Evolutionary conservation across 139 green algal species (phyloP).

Genomic region (Klebsormidium nitens): DNA sequence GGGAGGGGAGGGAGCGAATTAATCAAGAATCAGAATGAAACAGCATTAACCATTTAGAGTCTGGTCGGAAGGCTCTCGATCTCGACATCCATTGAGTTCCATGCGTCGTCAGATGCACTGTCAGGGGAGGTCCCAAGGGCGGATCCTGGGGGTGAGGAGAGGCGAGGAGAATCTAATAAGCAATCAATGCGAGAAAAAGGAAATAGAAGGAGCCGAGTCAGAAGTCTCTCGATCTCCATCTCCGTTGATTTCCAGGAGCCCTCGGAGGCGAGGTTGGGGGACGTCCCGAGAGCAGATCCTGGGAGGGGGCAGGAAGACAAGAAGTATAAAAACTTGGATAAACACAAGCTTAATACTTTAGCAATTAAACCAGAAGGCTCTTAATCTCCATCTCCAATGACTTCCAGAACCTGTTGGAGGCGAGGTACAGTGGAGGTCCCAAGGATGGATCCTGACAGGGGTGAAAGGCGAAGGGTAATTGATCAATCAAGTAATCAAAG

Average conservation of each 20-base stretch:
- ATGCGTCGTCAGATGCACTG: conserved; percentile 1
- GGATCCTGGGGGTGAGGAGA: background rate
- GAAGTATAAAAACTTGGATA: background rate
- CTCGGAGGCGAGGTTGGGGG: background rate
- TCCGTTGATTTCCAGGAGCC: conserved; percentile 30
- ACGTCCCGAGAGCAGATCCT: background rate
- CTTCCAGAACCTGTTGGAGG: no score
- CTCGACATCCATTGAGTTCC: conserved; percentile 48
- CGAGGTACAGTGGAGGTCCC: no score
- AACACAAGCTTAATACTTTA: background rate
- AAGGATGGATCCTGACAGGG: no score
- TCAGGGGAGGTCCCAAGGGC: no score
- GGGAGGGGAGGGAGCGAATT: background rate
- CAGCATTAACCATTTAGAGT: no score
- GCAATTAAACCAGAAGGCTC: background rate
- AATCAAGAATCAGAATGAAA: no score
- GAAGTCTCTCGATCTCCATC: conserved; percentile 67
- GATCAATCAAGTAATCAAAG: conserved; percentile 1
- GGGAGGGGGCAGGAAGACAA: background rate
- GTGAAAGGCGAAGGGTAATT: background rate
- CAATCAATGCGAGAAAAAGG: no score
- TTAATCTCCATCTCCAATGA: conserved; percentile 1
- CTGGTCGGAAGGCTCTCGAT: conserved; percentile 69
- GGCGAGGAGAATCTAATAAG: no score
- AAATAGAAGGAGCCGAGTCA: conserved; percentile 70